A percentile compares a stretch with the other conserved stretches of the same genome.
phyloP scores from a whole-genome alignment of 2,329 filamentous ascomycete genomes.

The Plectosphaerella sp. region DNA sequence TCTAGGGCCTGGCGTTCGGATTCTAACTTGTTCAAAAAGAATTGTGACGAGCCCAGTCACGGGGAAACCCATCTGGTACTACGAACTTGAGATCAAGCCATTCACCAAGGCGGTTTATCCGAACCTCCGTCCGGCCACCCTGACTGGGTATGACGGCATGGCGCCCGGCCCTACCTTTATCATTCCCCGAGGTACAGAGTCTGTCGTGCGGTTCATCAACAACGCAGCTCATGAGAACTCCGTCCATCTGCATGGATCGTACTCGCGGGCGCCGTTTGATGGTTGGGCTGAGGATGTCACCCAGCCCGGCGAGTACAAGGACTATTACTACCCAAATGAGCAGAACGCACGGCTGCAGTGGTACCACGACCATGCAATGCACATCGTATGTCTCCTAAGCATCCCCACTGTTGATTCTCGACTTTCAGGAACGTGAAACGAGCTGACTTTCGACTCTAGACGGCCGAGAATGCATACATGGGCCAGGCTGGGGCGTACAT shows the following conservation, averaged over 20 bases:
- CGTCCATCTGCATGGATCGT: conserved; percentile 47
- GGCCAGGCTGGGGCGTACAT: conserved; percentile 49
- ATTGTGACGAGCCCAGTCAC: conserved; percentile 27
- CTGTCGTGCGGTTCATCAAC: conserved; percentile 45
- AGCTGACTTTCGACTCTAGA: conserved; percentile 18
- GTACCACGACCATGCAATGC: conserved; percentile 40
- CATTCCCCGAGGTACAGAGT: conserved; percentile 38
- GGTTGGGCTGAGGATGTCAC: conserved; percentile 48
- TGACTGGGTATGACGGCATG: conserved; percentile 42
- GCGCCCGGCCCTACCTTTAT: conserved; percentile 43
- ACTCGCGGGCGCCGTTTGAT: conserved; percentile 34
- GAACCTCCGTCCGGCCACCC: conserved; percentile 19
- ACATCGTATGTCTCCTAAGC: neutral
- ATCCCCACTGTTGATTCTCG: too few relatives aligned
- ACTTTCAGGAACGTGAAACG: too few relatives aligned
- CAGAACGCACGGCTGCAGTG: conserved; percentile 44
- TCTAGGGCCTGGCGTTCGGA: too few relatives aligned
- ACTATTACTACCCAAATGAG: conserved; percentile 53
- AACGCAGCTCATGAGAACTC: conserved; percentile 27
- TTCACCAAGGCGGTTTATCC: conserved; percentile 32
- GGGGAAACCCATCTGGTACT: conserved; percentile 28
- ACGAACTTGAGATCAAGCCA: conserved; percentile 27
- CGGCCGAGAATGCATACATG: conserved; percentile 45
- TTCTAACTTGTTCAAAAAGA: conserved; percentile 7
- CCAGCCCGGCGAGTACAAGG: conserved; percentile 40